phyloP scores from a whole-genome alignment of 805 yeast genomes.

The Isabelozyma rhagii region DNA sequence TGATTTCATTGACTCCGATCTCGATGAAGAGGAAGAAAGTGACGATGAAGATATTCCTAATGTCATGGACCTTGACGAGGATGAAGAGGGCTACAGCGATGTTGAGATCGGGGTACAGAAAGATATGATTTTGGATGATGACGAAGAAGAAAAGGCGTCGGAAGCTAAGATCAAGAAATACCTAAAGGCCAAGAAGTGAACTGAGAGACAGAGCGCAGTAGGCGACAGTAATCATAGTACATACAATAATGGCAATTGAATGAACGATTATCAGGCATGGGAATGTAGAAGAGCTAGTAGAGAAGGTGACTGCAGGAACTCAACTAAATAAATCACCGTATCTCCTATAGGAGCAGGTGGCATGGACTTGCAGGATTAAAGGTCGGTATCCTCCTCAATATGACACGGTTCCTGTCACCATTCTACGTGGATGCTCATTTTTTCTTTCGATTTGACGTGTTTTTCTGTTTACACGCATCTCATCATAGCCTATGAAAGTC shows the following conservation, averaged over 20 bases:
- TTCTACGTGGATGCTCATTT: background rate
- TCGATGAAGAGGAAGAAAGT: conserved; percentile 15
- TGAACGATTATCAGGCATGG: no score
- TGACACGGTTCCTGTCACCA: no score
- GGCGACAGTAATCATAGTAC: background rate
- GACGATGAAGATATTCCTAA: conserved; percentile 15
- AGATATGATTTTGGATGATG: conserved; percentile 3
- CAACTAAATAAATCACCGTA: no score
- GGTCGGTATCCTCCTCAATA: no score
- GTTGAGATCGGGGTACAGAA: conserved; percentile 11
- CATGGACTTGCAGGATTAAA: no score
- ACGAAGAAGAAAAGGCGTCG: background rate
- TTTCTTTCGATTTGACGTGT: background rate
- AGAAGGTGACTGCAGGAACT: no score
- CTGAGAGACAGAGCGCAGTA: background rate
- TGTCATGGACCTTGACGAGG: conserved; percentile 9
- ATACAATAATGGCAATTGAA: no score
- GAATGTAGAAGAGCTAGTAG: no score
- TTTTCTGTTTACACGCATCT: conserved; percentile 1
- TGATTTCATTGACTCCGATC: conserved; percentile 12
- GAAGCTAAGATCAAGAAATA: conserved; percentile 2
- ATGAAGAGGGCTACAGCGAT: conserved; percentile 22
- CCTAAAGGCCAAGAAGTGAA: background rate
- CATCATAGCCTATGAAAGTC: background rate
- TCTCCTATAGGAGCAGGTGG: no score